A percentile compares a stretch with the other conserved stretches of the same genome.
These are phyloP conservation scores for Saccharomycopsis sp. DNA, from an alignment of 805 yeast species.

Conservation along the genomic window DNA sequence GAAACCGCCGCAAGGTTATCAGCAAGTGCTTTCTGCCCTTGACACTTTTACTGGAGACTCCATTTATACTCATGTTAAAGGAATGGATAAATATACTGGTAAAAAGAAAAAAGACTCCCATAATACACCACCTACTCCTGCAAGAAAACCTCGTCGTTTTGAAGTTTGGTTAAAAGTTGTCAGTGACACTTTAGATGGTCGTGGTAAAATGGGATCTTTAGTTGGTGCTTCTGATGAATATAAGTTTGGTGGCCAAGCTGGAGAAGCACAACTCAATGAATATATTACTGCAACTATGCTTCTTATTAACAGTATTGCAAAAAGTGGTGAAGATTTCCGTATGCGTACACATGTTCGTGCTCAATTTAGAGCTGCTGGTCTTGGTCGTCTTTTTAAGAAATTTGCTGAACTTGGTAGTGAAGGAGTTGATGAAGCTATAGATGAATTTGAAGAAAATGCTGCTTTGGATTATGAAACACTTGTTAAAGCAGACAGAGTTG, in stretches of 20 bases:
- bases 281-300: conserved; percentile 64
- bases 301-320: conserved; percentile 54
- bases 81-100: conserved; percentile 11
- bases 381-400: conserved; percentile 25
- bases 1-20: conserved; percentile 35
- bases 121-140: conserved; percentile 12
- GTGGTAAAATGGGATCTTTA: conserved; percentile 81
- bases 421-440: conserved; percentile 22
- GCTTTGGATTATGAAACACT: conserved; percentile 15
- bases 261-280: conserved; percentile 57
- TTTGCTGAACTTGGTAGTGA: conserved; percentile 33
- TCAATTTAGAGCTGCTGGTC: conserved; percentile 32
- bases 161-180: conserved; percentile 58
- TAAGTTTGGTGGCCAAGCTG: conserved; percentile 36
- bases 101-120: background rate
- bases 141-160: conserved; percentile 4
- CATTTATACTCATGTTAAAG: conserved; percentile 9
- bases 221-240: conserved; percentile 90
- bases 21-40: conserved; percentile 44
- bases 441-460: conserved; percentile 17
- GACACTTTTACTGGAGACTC: conserved; percentile 27
- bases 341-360: conserved; percentile 48
- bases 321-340: conserved; percentile 28
- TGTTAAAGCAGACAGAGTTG: conserved; percentile 27
- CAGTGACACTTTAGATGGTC: conserved; percentile 63